phyloP scores from a whole-genome alignment of 768 basidiomycete species.

The Megacollybia marginata region DNA sequence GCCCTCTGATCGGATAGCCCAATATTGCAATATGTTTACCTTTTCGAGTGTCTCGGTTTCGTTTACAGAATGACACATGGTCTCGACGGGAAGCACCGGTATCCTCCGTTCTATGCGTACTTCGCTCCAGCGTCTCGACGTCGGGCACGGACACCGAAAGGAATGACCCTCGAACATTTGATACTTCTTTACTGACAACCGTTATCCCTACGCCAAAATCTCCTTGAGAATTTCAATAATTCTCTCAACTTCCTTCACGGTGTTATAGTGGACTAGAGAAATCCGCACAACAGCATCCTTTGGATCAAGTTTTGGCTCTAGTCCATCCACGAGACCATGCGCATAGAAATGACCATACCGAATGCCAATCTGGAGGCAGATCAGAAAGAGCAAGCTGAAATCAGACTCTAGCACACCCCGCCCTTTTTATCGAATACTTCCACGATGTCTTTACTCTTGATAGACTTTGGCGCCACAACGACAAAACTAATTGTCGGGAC shows the following conservation, averaged over 20 bases:
- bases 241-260: conserved; percentile 56
- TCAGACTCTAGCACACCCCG: conserved; percentile 35
- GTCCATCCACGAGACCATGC: conserved; percentile 46
- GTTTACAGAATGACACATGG: no score
- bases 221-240: conserved; percentile 53
- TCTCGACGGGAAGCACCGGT: no score
- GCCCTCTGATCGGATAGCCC: no score
- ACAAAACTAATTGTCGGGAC: conserved; percentile 72
- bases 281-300: conserved; percentile 68
- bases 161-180: no score
- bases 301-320: conserved; percentile 49
- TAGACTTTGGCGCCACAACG: conserved; percentile 46
- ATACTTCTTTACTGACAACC: no score
- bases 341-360: conserved; percentile 78
- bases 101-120: no score
- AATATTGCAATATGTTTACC: no score
- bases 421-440: conserved; percentile 55
- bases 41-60: no score
- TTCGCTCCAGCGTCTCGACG: no score
- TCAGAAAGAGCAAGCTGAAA: neutral
- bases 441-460: conserved; percentile 60
- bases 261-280: conserved; percentile 77
- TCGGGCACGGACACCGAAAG: no score
- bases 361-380: conserved; percentile 55
- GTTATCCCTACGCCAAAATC: conserved; percentile 23